Conservation (phyloP, 192 early-diverging fungal genomes). For the Globomyces pollinis-pini region DNA sequence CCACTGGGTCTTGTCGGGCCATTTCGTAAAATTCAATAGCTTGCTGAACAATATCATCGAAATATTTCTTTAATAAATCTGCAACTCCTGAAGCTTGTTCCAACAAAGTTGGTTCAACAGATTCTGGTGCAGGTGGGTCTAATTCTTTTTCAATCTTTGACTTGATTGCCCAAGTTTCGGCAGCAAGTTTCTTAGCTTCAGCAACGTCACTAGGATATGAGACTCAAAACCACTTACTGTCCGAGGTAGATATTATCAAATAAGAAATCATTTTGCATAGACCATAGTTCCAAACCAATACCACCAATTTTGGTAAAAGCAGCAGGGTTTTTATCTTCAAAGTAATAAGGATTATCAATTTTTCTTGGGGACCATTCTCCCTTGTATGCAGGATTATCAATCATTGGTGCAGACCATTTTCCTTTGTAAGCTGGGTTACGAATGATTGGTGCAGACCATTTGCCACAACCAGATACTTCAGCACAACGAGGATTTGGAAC, state of each 20-base stretch:
- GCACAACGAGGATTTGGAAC: constrained; percentile 80
- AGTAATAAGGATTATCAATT: constrained; percentile 79
- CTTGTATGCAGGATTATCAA: constrained; percentile 91
- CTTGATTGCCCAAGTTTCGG: constrained; percentile 75
- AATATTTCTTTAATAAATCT: neutral
- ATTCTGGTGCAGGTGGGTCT: neutral
- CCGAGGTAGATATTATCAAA: constrained; percentile 93
- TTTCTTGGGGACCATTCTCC: constrained; percentile 78
- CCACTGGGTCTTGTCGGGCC: constrained; percentile 22
- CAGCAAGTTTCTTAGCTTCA: constrained; percentile 62
- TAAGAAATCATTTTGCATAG: constrained; percentile 78
- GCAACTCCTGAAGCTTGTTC: neutral
- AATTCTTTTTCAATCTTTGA: constrained; percentile 50
- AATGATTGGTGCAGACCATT: constrained; percentile 76
- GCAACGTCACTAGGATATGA: no score
- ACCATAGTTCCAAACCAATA: constrained; percentile 90
- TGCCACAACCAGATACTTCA: constrained; percentile 63
- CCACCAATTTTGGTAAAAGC: constrained; percentile 75
- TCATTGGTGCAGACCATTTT: constrained; percentile 75
- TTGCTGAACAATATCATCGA: constrained; percentile 18
- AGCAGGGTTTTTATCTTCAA: constrained; percentile 69
- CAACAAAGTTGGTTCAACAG: neutral
- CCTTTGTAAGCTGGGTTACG: constrained; percentile 91
- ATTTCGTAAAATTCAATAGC: constrained; percentile 17
- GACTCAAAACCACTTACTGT: no score